Base-by-base conservation (phyloP, 257 asterid species). In the Solanum appendiculatum region DNA sequence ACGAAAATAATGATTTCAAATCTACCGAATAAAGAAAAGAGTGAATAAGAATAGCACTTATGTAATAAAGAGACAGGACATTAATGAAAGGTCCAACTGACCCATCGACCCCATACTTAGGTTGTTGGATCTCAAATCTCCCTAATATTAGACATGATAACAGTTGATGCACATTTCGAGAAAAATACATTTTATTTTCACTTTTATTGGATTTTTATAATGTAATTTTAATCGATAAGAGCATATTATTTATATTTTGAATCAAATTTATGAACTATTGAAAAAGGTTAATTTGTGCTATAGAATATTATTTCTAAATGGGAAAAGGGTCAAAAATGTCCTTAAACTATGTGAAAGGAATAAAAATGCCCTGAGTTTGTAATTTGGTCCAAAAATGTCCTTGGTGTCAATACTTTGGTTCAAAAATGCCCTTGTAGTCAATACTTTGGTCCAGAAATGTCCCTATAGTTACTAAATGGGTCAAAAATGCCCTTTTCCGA, bases 91-190 rank as follows among this genome's bases (percentile, higher is more conserved):
- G 40, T 23, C 68, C 66, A 80, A 80, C 64, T 27, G 40, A 46
- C 85, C 85, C 66, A 80, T 27, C 25, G 66, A 51, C 66, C 85
- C 85, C 84, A 80, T 80, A 14, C 85, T 80, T 80, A 80, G 85
- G 85, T 80, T 80, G 85, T 80, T 80, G 48, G 27, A 72, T 72
- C 48, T 72, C 81, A 36, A 36, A 20, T 72, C 29, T 20, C 48
- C 81, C 81, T 72, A 20, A 36, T 36, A 48, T 20, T 72, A 34
- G 29, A 72, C 48, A 72, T 72, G 16, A 72, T 72, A 34, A 20
- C 80, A 20, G 20, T 36, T 10, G 48, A 72, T 72, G 18, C 68
- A 80, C 85, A 46, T 80, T 80, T 80, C 85, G 42, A 80, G 36
- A 44, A 44, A 27, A 15, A 7, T 1, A 44, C 1, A 78, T 40